These are phyloP conservation scores for Kodamaea nitidulidarum DNA, from an alignment of 805 yeast species.

Conservation along the genomic window DNA sequence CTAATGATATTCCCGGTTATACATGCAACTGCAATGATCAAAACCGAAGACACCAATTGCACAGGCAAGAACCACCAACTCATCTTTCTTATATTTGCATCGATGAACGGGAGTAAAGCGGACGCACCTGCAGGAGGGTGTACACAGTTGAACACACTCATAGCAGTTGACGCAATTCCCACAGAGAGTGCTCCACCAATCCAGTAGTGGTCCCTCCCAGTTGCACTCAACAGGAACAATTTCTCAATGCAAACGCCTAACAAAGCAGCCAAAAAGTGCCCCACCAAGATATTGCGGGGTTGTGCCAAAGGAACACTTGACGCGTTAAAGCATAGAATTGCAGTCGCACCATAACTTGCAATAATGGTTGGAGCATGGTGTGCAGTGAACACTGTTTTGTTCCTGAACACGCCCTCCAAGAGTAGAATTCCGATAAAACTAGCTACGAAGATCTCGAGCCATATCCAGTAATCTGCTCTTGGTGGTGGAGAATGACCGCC, in stretches of 20 bases:
- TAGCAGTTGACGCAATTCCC: slow-evolving; percentile 48
- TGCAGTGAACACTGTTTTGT: slow-evolving; percentile 33
- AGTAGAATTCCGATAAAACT: slow-evolving; percentile 45
- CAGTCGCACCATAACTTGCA: slow-evolving; percentile 61
- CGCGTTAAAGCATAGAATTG: slow-evolving; percentile 55
- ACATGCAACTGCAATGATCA: slow-evolving; percentile 48
- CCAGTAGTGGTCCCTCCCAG: slow-evolving; percentile 49
- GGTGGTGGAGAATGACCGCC: slow-evolving; percentile 35
- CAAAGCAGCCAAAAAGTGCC: slow-evolving; percentile 51
- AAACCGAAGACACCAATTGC: slow-evolving; percentile 46
- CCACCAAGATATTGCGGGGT: slow-evolving; percentile 56
- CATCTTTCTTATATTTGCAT: slow-evolving; percentile 41
- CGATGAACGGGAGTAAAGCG: slow-evolving; percentile 54
- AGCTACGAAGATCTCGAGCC: slow-evolving; percentile 45
- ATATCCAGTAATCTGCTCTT: slow-evolving; percentile 35
- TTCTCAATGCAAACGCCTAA: slow-evolving; percentile 54
- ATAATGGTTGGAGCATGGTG: slow-evolving; percentile 46
- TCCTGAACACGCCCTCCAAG: slow-evolving; percentile 44
- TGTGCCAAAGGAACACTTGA: slow-evolving; percentile 58
- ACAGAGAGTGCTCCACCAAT: slow-evolving; percentile 57
- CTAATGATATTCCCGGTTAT: slow-evolving; percentile 52
- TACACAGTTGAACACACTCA: slow-evolving; percentile 51
- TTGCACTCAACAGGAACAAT: slow-evolving; percentile 43
- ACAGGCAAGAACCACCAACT: slow-evolving; percentile 66
- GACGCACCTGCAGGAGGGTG: slow-evolving; percentile 77